Evolutionary conservation across 176 grass and related monocot species (phyloP).

Genomic region (Oryza officinalis): DNA sequence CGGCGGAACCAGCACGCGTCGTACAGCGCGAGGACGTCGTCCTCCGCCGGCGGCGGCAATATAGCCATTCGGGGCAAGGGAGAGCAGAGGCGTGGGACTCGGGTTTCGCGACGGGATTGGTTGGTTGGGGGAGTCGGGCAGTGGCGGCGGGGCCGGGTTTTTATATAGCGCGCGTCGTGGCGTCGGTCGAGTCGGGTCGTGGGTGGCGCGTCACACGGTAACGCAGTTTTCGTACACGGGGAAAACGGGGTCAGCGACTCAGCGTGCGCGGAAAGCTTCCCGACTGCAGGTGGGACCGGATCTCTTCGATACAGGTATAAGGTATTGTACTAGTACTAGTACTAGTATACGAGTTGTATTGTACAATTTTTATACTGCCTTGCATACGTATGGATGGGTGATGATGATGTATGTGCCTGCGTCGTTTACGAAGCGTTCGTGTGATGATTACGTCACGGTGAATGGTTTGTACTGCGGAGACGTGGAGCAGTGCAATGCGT

Average conservation of each 20-base stretch:
- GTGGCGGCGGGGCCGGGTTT: constrained; percentile 23
- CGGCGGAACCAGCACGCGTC: constrained; percentile 68
- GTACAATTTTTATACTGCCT: background rate
- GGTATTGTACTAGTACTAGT: background rate
- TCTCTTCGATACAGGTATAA: background rate
- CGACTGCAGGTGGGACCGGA: background rate
- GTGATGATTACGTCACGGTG: background rate
- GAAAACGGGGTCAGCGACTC: constrained; percentile 5
- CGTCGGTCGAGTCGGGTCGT: background rate
- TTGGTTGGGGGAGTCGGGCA: background rate
- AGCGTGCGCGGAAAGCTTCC: background rate
- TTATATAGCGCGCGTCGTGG: constrained; percentile 17
- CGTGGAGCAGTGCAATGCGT: too few relatives aligned
- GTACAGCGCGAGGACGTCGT: constrained; percentile 48
- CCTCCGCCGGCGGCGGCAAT: background rate
- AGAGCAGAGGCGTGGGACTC: background rate
- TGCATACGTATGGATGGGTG: background rate
- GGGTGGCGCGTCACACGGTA: background rate
- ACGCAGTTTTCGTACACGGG: background rate
- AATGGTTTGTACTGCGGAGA: too few relatives aligned
- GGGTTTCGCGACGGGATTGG: background rate
- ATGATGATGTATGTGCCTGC: background rate
- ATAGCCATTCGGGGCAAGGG: background rate
- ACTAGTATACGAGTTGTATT: background rate
- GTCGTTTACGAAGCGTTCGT: background rate